Percentiles rank a stretch among this genome's conserved stretches.
These are phyloP conservation scores for Pyricularia sp. DNA, from an alignment of 2,329 filamentous ascomycete species.

Conservation along the genomic window DNA sequence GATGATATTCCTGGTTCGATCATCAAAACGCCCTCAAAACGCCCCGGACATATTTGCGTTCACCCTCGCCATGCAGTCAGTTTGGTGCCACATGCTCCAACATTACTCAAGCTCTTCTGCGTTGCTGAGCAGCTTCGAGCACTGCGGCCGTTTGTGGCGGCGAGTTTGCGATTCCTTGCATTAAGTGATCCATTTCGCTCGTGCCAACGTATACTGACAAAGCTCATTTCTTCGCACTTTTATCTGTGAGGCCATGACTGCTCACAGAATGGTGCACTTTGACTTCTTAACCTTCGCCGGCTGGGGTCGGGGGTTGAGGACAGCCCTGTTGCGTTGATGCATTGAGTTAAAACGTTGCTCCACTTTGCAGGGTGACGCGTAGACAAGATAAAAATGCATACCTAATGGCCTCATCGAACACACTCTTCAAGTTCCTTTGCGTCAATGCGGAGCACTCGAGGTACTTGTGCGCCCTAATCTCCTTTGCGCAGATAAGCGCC, in stretches of 20 bases:
- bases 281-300: conserved; percentile 50
- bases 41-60: neutral
- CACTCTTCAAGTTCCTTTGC: conserved; percentile 93
- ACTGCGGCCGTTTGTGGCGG: neutral
- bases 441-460: conserved; percentile 96
- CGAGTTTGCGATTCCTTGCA: neutral
- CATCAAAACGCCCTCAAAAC: neutral
- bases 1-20: neutral
- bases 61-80: neutral
- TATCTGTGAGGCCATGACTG: neutral
- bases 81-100: neutral
- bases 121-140: neutral
- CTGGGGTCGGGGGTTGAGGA: conserved; percentile 58
- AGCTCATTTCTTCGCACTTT: neutral
- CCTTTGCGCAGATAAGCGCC: conserved; percentile 79
- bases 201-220: conserved; percentile 1
- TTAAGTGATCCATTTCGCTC: neutral
- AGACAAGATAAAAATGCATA: conserved; percentile 34
- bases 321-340: conserved; percentile 42
- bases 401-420: conserved; percentile 98
- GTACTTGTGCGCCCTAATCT: conserved; percentile 95
- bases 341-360: conserved; percentile 15
- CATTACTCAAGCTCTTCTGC: neutral
- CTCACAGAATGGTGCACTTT: conserved; percentile 64
- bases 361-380: conserved; percentile 7